Percentiles rank a stretch among this genome's conserved stretches.
These are phyloP conservation scores for Geranium incanum DNA, from an alignment of 441 rosid genomes.

Conservation along the genomic window DNA sequence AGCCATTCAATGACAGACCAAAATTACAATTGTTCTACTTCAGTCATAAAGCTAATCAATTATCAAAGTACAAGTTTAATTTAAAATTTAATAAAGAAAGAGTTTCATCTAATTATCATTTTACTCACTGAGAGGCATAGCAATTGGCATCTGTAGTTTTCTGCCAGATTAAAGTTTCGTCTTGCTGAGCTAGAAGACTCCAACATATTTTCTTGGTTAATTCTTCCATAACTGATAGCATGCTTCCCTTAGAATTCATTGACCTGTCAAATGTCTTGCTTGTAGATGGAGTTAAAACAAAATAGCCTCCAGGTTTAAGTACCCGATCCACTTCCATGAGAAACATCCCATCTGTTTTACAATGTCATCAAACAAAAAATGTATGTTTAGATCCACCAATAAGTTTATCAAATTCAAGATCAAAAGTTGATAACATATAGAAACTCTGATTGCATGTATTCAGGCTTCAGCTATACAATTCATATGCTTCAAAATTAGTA, in stretches of 20 bases:
- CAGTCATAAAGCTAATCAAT: background rate
- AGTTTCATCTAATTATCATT: constrained; percentile 3
- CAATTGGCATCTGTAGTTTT: constrained; percentile 61
- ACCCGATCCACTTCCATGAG: constrained; percentile 27
- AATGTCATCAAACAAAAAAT: constrained; percentile 10
- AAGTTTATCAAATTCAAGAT: background rate
- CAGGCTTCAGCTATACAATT: background rate
- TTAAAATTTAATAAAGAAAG: constrained; percentile 9
- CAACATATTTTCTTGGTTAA: constrained; percentile 73
- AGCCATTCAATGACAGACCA: too few species aligned
- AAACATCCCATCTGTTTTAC: constrained; percentile 63
- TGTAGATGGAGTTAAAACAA: constrained; percentile 73
- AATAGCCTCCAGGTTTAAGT: constrained; percentile 89
- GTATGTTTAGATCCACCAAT: background rate
- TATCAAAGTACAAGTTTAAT: background rate
- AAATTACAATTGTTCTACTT: background rate
- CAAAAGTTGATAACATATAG: background rate
- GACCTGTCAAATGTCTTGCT: constrained; percentile 50
- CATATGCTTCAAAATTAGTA: background rate
- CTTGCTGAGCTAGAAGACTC: constrained; percentile 85
- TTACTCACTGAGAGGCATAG: constrained; percentile 62
- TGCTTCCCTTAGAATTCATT: constrained; percentile 38
- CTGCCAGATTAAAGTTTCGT: constrained; percentile 93
- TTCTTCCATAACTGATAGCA: constrained; percentile 46
- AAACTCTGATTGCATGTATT: background rate